These are phyloP conservation scores for Nakazawaea peltata DNA, from an alignment of 805 yeast genomes.

Conservation along the genomic window DNA sequence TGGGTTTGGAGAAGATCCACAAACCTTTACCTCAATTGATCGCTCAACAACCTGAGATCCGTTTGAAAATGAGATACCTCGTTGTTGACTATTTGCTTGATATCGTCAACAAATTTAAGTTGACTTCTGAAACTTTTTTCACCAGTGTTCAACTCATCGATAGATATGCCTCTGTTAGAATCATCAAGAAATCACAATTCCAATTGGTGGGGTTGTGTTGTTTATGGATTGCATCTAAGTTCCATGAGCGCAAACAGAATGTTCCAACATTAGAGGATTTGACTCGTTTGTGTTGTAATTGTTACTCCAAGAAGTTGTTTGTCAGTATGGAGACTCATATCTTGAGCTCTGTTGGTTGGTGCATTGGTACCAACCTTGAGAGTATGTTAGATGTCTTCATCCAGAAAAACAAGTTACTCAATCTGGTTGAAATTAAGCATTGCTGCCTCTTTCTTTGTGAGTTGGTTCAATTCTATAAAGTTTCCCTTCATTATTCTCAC, in stretches of 20 bases:
- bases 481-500: constrained; percentile 41
- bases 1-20: constrained; percentile 22
- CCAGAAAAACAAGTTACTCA: constrained; percentile 12
- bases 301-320: constrained; percentile 47
- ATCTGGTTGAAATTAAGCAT: constrained; percentile 23
- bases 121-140: constrained; percentile 27
- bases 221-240: constrained; percentile 37
- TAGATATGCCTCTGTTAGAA: constrained; percentile 26
- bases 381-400: constrained; percentile 52
- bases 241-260: constrained; percentile 44
- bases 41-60: constrained; percentile 15
- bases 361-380: constrained; percentile 57
- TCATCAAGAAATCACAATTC: constrained; percentile 26
- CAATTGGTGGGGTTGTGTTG: constrained; percentile 34
- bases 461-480: constrained; percentile 50
- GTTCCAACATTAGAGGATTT: constrained; percentile 46
- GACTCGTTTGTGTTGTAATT: constrained; percentile 48
- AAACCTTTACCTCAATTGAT: constrained; percentile 16
- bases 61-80: constrained; percentile 14
- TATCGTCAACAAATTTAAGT: constrained; percentile 19
- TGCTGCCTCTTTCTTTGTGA: constrained; percentile 57
- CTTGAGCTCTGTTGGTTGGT: constrained; percentile 57
- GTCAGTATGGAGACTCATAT: constrained; percentile 65
- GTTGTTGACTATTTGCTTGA: constrained; percentile 24
- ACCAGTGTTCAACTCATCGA: constrained; percentile 30